A percentile compares a stretch with the other conserved stretches of the same genome.
phyloP scores from a whole-genome alignment of 208 protist genomes.

The Leishmania turanica region DNA sequence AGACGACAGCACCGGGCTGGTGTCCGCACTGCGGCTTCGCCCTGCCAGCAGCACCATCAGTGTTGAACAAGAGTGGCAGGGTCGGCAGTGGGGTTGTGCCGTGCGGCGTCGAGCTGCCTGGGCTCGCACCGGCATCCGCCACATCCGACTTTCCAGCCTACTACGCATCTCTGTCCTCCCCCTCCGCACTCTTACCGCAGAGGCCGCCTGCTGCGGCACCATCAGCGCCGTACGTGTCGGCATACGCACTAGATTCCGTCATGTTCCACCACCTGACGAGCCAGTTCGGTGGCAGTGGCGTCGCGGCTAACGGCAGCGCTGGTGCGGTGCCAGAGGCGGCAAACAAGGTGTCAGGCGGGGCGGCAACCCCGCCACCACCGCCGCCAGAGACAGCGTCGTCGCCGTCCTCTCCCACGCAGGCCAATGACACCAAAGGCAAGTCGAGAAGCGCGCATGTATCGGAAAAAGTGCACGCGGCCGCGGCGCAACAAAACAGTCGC shows the following conservation, averaged over 20 bases:
- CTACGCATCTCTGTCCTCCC: not conserved
- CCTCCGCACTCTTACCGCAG: not conserved
- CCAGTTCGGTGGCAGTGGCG: not conserved
- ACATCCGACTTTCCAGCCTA: not conserved
- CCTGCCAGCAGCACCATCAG: not conserved
- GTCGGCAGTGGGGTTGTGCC: not conserved
- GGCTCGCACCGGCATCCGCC: not conserved
- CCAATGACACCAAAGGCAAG: not conserved
- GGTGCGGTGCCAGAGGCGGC: not conserved
- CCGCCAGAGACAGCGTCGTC: not conserved
- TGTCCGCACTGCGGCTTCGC: not conserved
- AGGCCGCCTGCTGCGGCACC: not conserved
- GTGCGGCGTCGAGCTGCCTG: not conserved
- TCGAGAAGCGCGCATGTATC: not conserved
- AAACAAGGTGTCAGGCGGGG: not conserved
- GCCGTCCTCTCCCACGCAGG: not conserved
- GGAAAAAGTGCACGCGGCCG: not conserved
- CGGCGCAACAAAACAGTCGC: not conserved
- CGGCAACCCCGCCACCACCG: not conserved
- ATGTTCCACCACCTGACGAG: not conserved
- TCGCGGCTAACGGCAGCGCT: not conserved
- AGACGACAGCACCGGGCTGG: not conserved
- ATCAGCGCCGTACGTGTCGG: not conserved
- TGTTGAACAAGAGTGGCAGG: not conserved
- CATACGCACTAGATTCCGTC: constrained; percentile 1